These are phyloP conservation scores for Sclerospora graminicola DNA, from an alignment of 352 stramenopile genomes.

Conservation along the genomic window DNA sequence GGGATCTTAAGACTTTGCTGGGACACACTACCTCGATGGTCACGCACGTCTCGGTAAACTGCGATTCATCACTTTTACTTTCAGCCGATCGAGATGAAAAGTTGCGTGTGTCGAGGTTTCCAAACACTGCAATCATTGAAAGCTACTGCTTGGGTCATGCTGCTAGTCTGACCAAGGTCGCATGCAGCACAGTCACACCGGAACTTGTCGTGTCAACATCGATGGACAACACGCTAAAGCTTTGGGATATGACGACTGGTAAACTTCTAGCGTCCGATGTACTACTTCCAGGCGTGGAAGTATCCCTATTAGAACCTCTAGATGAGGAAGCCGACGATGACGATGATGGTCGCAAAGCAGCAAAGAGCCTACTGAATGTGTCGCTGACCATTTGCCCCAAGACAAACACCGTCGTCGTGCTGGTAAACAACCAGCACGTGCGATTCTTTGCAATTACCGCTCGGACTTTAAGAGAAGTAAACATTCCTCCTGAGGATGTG, in stretches of 20 bases:
- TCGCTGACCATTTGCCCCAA: constrained; percentile 45
- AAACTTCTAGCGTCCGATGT: constrained; percentile 42
- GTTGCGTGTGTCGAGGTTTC: constrained; percentile 76
- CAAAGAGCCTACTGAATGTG: constrained; percentile 42
- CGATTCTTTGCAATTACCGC: constrained; percentile 49
- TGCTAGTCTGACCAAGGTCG: constrained; percentile 53
- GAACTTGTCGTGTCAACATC: constrained; percentile 60
- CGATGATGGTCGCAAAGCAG: constrained; percentile 18
- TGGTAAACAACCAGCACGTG: constrained; percentile 36
- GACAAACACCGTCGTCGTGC: constrained; percentile 46
- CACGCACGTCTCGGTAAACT: constrained; percentile 53
- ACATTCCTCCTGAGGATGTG: constrained; percentile 16
- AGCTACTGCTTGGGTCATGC: constrained; percentile 79
- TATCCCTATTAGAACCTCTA: constrained; percentile 12
- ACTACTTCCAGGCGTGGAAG: constrained; percentile 25
- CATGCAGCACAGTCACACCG: constrained; percentile 27
- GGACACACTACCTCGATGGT: constrained; percentile 85
- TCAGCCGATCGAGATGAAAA: constrained; percentile 81
- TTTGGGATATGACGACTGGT: constrained; percentile 50
- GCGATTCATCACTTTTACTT: constrained; percentile 45
- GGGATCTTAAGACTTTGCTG: constrained; percentile 63
- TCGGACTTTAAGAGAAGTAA: constrained; percentile 19
- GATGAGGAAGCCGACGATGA: constrained; percentile 14
- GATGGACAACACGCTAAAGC: constrained; percentile 75
- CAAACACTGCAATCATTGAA: constrained; percentile 56